Percentiles rank a stretch among this genome's conserved stretches.
Conservation (phyloP, 1,139 yeast species). For the Martiniozyma asiatica region DNA sequence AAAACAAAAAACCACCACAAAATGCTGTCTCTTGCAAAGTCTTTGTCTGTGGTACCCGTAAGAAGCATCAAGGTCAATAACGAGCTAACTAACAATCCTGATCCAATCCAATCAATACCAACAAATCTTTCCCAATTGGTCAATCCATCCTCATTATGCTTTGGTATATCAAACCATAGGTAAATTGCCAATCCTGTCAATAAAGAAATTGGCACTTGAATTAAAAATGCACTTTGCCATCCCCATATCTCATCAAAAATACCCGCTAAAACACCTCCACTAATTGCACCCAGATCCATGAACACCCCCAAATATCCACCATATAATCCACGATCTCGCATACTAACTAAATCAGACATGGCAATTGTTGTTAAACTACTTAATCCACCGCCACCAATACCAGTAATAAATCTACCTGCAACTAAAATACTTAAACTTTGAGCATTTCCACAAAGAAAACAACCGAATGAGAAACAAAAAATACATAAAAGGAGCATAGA, state of each 20-base stretch:
- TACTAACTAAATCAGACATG: conserved; percentile 38
- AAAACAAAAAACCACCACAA: conserved; percentile 25
- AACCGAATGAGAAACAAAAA: conserved; percentile 23
- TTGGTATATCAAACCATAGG: conserved; percentile 29
- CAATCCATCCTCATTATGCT: conserved; percentile 31
- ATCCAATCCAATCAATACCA: conserved; percentile 36
- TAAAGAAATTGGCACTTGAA: conserved; percentile 36
- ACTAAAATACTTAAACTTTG: conserved; percentile 29
- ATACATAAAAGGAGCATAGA: conserved; percentile 21
- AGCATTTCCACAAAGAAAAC: conserved; percentile 28
- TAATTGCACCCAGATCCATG: conserved; percentile 37
- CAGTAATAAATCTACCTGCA: conserved; percentile 38
- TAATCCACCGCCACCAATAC: conserved; percentile 43
- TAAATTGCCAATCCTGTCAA: conserved; percentile 27
- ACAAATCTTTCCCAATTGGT: conserved; percentile 29
- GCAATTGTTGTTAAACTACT: conserved; percentile 38
- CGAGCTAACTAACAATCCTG: conserved; percentile 30
- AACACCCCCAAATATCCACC: conserved; percentile 41
- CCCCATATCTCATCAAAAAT: conserved; percentile 33
- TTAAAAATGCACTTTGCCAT: conserved; percentile 37
- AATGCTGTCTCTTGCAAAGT: conserved; percentile 26
- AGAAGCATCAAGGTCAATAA: conserved; percentile 31
- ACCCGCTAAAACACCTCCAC: conserved; percentile 44
- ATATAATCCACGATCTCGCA: conserved; percentile 37
- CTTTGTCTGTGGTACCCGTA: conserved; percentile 36